phyloP scores from a whole-genome alignment of 257 asterid genomes.

The Osmanthus fragrans region DNA sequence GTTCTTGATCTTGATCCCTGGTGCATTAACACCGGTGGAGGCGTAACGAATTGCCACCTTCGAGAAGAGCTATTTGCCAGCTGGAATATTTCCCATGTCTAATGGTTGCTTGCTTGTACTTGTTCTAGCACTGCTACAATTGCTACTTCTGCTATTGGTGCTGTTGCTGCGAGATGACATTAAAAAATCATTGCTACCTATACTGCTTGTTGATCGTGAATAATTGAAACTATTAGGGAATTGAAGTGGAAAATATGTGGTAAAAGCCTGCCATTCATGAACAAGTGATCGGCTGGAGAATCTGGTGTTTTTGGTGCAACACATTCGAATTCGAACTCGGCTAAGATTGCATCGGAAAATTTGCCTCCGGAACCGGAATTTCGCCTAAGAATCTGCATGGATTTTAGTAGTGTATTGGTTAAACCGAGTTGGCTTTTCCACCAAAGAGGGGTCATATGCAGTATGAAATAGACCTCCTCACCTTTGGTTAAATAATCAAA shows the following conservation, averaged over 20 bases:
- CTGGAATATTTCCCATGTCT: constrained; percentile 13
- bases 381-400: constrained; percentile 43
- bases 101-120: constrained; percentile 47
- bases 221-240: constrained; percentile 6
- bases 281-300: constrained; percentile 75
- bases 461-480: constrained; percentile 37
- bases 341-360: constrained; percentile 47
- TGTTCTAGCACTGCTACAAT: constrained; percentile 66
- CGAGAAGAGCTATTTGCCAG: constrained; percentile 29
- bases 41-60: constrained; percentile 69
- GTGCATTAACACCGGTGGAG: constrained; percentile 49
- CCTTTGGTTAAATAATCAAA: constrained; percentile 8
- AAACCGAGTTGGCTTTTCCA: constrained; percentile 36
- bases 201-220: constrained; percentile 67
- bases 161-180: constrained; percentile 78
- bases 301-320: constrained; percentile 38
- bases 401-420: neutral
- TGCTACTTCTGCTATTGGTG: constrained; percentile 57
- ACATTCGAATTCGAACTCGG: constrained; percentile 50
- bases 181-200: constrained; percentile 50
- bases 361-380: constrained; percentile 34
- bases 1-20: constrained; percentile 36
- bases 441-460: neutral
- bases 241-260: constrained; percentile 62
- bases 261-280: constrained; percentile 64